A percentile compares a stretch with the other conserved stretches of the same genome.
Conservation (phyloP, 2,329 filamentous ascomycete species). For the Pseudogymnoascus sp. region DNA sequence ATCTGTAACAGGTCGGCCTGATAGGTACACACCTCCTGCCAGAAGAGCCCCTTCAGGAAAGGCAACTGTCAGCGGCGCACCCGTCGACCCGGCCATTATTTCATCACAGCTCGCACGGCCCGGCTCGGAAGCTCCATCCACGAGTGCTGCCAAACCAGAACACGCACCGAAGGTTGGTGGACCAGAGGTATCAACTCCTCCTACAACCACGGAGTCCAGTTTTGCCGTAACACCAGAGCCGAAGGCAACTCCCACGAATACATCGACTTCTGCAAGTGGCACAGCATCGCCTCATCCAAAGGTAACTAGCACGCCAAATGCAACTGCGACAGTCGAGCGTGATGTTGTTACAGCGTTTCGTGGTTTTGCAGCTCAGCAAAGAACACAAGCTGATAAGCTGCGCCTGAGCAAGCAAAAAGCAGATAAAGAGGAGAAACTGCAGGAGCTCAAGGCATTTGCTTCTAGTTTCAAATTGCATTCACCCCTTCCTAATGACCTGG, state of each 20-base stretch:
- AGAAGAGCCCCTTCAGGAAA: slow-evolving; percentile 70
- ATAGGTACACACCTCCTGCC: slow-evolving; percentile 86
- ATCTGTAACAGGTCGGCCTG: slow-evolving; percentile 37
- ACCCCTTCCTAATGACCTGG: slow-evolving; percentile 82
- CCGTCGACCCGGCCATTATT: slow-evolving; percentile 83
- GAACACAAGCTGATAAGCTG: slow-evolving; percentile 48
- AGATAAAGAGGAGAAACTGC: slow-evolving; percentile 88
- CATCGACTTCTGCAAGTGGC: slow-evolving; percentile 30
- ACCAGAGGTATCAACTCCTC: slow-evolving; percentile 23
- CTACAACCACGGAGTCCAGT: slow-evolving; percentile 24
- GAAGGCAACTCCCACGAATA: slow-evolving; percentile 27
- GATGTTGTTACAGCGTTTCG: slow-evolving; percentile 59
- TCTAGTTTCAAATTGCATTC: slow-evolving; percentile 90
- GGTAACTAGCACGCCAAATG: slow-evolving; percentile 39
- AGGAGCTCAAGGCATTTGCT: slow-evolving; percentile 92
- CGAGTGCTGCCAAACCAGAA: slow-evolving; percentile 17
- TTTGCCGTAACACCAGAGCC: slow-evolving; percentile 15
- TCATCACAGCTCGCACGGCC: slow-evolving; percentile 65
- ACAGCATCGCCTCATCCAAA: slow-evolving; percentile 24
- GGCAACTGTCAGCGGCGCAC: slow-evolving; percentile 66
- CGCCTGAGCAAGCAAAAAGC: slow-evolving; percentile 52
- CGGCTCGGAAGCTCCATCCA: slow-evolving; percentile 25
- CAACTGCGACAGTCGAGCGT: slow-evolving; percentile 53
- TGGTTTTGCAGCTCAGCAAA: slow-evolving; percentile 52
- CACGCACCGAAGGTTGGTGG: slow-evolving; percentile 13